Conservation (phyloP, 108 stramenopile genomes). For the Cyclotella distinguenda region DNA sequence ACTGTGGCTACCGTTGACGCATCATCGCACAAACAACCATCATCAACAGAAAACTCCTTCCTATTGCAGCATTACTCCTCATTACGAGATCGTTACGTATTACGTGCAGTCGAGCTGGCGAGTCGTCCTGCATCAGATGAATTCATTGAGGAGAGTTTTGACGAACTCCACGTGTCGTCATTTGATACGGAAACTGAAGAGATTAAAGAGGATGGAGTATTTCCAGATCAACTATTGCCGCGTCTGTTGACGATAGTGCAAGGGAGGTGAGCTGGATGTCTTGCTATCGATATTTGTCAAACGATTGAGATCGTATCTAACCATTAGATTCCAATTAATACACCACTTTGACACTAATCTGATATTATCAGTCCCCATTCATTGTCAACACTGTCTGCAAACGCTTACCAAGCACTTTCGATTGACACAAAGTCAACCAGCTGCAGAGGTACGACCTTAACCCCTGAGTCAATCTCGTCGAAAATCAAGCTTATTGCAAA, state of each 20-base stretch:
- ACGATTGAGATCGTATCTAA: neutral
- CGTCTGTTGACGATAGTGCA: constrained; percentile 57
- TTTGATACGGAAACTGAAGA: constrained; percentile 27
- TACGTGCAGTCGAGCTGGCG: constrained; percentile 31
- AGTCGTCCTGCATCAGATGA: constrained; percentile 30
- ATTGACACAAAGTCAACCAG: constrained; percentile 18
- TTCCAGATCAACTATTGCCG: constrained; percentile 51
- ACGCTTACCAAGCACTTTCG: constrained; percentile 40
- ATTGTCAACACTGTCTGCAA: constrained; percentile 46
- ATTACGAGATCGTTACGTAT: constrained; percentile 29
- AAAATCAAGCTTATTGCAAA: constrained; percentile 70
- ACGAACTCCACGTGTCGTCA: constrained; percentile 11
- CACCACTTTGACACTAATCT: neutral
- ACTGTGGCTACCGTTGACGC: neutral
- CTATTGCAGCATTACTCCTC: constrained; percentile 11
- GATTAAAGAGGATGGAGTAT: constrained; percentile 38
- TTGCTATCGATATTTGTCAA: neutral
- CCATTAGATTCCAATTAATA: neutral
- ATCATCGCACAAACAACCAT: neutral
- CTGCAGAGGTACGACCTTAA: too few relatives aligned
- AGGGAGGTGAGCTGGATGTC: constrained; percentile 49
- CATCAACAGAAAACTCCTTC: constrained; percentile 26
- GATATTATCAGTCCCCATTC: constrained; percentile 48
- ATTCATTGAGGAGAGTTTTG: constrained; percentile 30
- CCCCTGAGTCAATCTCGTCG: constrained; percentile 47